Conservation (phyloP, 2,329 filamentous ascomycete genomes). For the Mycosphaerella arachidis region DNA sequence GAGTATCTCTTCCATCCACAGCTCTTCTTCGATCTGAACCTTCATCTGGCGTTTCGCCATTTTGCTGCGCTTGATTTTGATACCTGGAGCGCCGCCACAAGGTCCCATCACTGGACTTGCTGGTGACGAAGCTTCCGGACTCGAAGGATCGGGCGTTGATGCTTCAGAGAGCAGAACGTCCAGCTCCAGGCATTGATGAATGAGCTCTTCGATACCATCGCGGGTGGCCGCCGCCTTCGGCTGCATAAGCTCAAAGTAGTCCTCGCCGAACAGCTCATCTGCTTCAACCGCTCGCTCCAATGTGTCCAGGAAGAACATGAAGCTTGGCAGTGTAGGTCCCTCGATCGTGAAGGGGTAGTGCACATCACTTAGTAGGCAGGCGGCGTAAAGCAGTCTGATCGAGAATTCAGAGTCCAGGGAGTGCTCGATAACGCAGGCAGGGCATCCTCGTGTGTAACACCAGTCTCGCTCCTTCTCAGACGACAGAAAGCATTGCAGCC, state of each 20-base stretch:
- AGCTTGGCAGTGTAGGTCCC: constrained; percentile 33
- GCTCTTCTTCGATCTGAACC: constrained; percentile 41
- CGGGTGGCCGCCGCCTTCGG: constrained; percentile 41
- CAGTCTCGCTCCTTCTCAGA: constrained; percentile 52
- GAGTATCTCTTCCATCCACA: constrained; percentile 40
- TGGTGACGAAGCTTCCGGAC: constrained; percentile 17
- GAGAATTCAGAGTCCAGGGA: constrained; percentile 46
- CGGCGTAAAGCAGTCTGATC: constrained; percentile 45
- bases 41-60: constrained; percentile 44
- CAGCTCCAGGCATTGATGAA: constrained; percentile 43
- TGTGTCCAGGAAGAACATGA: constrained; percentile 41
- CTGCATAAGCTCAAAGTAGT: constrained; percentile 42
- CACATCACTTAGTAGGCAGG: constrained; percentile 44
- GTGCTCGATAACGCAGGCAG: constrained; percentile 44
- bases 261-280: constrained; percentile 44
- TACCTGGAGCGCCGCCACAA: constrained; percentile 27
- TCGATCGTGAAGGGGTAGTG: constrained; percentile 34
- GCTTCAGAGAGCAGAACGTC: constrained; percentile 31
- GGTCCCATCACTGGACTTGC: constrained; percentile 25
- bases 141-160: constrained; percentile 23
- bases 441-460: constrained; percentile 54
- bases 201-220: constrained; percentile 44
- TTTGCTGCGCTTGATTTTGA: constrained; percentile 38
- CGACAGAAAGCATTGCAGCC: constrained; percentile 54
- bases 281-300: constrained; percentile 37